Percentiles rank a stretch among this genome's conserved stretches.
These are phyloP conservation scores for Eucalyptus pauciflora DNA, from an alignment of 345 rosid species.

Conservation along the genomic window DNA sequence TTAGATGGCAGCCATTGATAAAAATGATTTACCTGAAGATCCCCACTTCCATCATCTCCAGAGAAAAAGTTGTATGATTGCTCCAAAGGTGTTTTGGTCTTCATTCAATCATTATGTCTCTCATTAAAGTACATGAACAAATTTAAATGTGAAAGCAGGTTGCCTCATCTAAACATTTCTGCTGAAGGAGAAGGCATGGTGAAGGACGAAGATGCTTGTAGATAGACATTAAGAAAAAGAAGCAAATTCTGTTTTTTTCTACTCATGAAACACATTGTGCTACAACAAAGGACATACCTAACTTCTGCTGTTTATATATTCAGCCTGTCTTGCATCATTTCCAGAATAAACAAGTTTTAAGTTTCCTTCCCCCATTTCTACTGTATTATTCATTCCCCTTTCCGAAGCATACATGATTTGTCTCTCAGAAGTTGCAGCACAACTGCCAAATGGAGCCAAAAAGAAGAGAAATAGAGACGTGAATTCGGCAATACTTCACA, in stretches of 20 bases:
- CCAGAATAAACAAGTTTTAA: background rate
- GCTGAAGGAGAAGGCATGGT: background rate
- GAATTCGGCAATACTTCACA: background rate
- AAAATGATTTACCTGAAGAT: background rate
- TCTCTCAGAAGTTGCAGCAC: background rate
- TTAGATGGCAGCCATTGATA: background rate
- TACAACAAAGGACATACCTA: background rate
- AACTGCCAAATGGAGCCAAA: background rate
- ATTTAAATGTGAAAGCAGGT: background rate
- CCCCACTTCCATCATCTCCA: conserved; percentile 44
- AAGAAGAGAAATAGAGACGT: background rate
- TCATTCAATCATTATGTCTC: background rate
- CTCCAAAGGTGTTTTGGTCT: conserved; percentile 56
- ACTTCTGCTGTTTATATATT: background rate
- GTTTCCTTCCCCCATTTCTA: background rate
- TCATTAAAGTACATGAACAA: background rate
- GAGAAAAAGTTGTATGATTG: conserved; percentile 65
- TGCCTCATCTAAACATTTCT: background rate
- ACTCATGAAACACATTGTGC: background rate
- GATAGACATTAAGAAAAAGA: background rate
- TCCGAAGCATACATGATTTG: background rate
- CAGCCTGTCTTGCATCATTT: background rate
- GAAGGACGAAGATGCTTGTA: background rate
- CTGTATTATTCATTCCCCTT: background rate
- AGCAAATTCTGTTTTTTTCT: background rate